phyloP scores from a whole-genome alignment of 1,139 yeast species.

The Yamadazyma taylorii region DNA sequence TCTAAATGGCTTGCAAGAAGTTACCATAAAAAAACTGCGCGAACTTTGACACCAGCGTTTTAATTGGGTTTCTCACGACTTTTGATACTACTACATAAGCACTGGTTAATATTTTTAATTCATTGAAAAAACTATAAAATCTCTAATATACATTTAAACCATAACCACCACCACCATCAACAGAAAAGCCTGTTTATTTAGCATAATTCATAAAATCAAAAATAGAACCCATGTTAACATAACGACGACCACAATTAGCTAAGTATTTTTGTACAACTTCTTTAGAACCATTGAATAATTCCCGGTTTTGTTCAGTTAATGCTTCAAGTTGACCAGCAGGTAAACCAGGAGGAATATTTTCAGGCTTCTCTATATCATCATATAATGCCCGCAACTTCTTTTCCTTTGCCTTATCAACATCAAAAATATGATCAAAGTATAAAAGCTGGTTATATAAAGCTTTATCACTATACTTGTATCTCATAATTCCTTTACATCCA shows the following conservation, averaged over 20 bases:
- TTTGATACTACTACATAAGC: too few species aligned
- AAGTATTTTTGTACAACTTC: conserved; percentile 75
- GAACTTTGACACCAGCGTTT: background rate
- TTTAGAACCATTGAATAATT: conserved; percentile 54
- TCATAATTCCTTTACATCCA: conserved; percentile 85
- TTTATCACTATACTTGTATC: conserved; percentile 74
- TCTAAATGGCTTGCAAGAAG: background rate
- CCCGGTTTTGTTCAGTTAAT: conserved; percentile 78
- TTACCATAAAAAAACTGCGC: background rate
- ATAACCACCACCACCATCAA: too few species aligned
- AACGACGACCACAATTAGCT: conserved; percentile 84
- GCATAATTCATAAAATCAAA: conserved; percentile 55
- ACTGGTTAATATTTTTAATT: too few species aligned
- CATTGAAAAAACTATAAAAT: too few species aligned
- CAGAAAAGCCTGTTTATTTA: background rate
- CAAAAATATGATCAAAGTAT: conserved; percentile 77
- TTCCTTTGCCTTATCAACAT: conserved; percentile 73
- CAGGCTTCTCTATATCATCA: conserved; percentile 20
- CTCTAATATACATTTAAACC: conserved; percentile 1
- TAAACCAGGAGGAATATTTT: conserved; percentile 36
- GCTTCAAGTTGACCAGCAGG: conserved; percentile 65
- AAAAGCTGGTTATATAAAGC: conserved; percentile 83
- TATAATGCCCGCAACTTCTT: conserved; percentile 51
- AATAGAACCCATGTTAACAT: conserved; percentile 81
- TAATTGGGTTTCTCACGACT: conserved; percentile 1